Conservation (phyloP, 768 basidiomycete species). For the Dacryopinax spathularia region DNA sequence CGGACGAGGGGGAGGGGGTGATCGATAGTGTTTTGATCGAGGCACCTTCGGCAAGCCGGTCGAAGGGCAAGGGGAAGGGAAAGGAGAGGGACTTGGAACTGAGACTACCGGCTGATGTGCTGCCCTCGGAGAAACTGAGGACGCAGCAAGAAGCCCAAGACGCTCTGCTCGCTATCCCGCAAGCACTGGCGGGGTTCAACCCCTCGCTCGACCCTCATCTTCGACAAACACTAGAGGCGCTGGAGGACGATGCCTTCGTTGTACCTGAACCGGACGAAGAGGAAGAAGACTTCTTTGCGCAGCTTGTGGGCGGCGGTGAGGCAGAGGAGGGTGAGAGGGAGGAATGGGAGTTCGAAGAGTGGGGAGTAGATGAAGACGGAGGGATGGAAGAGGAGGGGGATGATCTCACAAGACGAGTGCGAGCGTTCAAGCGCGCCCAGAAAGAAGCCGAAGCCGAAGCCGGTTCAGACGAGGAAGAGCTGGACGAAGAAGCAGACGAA, state of each 20-base stretch:
- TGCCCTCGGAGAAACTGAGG: conserved; percentile 48
- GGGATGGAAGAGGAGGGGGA: not conserved
- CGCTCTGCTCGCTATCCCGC: conserved; percentile 61
- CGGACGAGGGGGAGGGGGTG: conserved; percentile 57
- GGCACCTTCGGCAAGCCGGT: conserved; percentile 32
- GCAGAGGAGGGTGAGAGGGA: not conserved
- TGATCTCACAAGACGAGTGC: not conserved
- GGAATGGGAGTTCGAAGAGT: not conserved
- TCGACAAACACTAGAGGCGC: conserved; percentile 78
- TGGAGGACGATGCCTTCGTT: conserved; percentile 93
- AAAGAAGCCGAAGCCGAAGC: conserved; percentile 39
- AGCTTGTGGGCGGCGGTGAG: conserved; percentile 18
- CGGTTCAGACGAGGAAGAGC: conserved; percentile 47
- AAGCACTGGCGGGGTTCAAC: conserved; percentile 74
- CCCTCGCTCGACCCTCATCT: conserved; percentile 96
- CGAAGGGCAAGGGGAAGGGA: conserved; percentile 28
- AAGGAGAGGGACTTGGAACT: conserved; percentile 35
- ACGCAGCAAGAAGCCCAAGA: conserved; percentile 21
- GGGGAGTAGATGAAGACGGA: conserved; percentile 4
- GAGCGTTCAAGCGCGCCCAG: not conserved
- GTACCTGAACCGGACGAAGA: conserved; percentile 29
- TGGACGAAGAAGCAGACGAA: conserved; percentile 23
- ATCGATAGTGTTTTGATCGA: conserved; percentile 71
- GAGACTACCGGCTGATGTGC: conserved; percentile 45
- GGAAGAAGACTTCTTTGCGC: conserved; percentile 62